Percentiles rank a stretch among this genome's conserved stretches.
phyloP scores from a whole-genome alignment of 2,329 filamentous ascomycete species.

The Apiospora rasikravindrae region DNA sequence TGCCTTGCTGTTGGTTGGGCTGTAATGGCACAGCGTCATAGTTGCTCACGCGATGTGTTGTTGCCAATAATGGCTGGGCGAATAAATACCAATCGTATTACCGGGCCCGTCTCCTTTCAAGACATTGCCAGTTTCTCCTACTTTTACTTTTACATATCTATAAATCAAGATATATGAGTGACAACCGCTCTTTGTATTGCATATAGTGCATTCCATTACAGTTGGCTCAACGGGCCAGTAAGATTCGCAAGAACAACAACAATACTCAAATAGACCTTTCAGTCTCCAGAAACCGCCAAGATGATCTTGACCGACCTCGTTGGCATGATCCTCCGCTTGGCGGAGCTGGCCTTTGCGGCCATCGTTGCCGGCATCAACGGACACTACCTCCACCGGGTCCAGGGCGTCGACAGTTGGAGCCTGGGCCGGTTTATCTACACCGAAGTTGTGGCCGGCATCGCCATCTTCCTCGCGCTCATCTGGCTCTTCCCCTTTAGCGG shows the following conservation, averaged over 20 bases:
- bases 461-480: constrained; percentile 71
- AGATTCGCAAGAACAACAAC: neutral
- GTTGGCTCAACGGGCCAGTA: neutral
- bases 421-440: constrained; percentile 76
- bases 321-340: constrained; percentile 63
- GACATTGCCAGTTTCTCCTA: neutral
- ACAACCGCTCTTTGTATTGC: neutral
- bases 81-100: constrained; percentile 11
- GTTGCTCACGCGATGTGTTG: neutral
- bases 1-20: constrained; percentile 10
- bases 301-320: constrained; percentile 61
- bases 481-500: constrained; percentile 75
- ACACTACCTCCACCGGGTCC: constrained; percentile 61
- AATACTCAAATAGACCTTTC: neutral
- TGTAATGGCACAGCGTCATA: neutral
- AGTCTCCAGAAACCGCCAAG: constrained; percentile 26
- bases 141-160: neutral
- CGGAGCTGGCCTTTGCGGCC: constrained; percentile 71
- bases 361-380: constrained; percentile 75
- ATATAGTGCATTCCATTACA: neutral
- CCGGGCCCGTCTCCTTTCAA: neutral
- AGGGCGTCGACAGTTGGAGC: constrained; percentile 55
- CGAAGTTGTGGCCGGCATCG: constrained; percentile 71
- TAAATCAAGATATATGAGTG: neutral
- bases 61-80: neutral